phyloP scores from a whole-genome alignment of 371 early-diverging fungal species.

The Fennellomyces sp. region DNA sequence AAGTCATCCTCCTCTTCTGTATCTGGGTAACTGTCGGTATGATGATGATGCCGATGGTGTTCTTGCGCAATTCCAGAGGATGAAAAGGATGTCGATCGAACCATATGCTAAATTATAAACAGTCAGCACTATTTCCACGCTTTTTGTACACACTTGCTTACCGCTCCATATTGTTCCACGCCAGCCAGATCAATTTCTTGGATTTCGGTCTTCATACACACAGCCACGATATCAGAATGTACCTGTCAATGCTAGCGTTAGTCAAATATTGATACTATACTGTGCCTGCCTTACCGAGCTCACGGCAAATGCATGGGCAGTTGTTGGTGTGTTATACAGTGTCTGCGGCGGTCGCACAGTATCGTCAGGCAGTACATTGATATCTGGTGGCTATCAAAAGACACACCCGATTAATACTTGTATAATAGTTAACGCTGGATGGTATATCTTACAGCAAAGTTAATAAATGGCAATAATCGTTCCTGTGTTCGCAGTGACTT shows the following conservation, averaged over 20 bases:
- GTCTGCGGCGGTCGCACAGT: constrained; percentile 22
- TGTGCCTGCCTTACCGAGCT: constrained; percentile 30
- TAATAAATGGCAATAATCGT: constrained; percentile 50
- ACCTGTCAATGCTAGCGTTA: constrained; percentile 10
- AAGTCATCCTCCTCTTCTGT: constrained; percentile 55
- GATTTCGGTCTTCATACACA: constrained; percentile 59
- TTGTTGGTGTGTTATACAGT: constrained; percentile 39
- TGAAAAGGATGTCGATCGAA: constrained; percentile 32
- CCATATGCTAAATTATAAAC: constrained; percentile 19
- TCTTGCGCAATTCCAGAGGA: constrained; percentile 19
- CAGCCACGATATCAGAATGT: constrained; percentile 40
- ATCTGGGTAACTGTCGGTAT: constrained; percentile 48
- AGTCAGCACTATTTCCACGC: not conserved
- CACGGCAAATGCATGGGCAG: constrained; percentile 39
- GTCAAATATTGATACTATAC: not conserved
- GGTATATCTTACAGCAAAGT: constrained; percentile 31
- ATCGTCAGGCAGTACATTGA: constrained; percentile 34
- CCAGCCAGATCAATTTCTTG: constrained; percentile 55
- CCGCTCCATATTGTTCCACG: constrained; percentile 15
- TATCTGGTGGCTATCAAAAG: constrained; percentile 19
- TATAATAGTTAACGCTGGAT: not conserved
- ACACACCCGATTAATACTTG: not conserved
- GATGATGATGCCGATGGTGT: constrained; percentile 21
- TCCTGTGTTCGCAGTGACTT: constrained; percentile 50
- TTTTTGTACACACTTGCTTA: constrained; percentile 7